Base-by-base conservation (phyloP, 805 yeast genomes). In the Ogataea sp. region DNA sequence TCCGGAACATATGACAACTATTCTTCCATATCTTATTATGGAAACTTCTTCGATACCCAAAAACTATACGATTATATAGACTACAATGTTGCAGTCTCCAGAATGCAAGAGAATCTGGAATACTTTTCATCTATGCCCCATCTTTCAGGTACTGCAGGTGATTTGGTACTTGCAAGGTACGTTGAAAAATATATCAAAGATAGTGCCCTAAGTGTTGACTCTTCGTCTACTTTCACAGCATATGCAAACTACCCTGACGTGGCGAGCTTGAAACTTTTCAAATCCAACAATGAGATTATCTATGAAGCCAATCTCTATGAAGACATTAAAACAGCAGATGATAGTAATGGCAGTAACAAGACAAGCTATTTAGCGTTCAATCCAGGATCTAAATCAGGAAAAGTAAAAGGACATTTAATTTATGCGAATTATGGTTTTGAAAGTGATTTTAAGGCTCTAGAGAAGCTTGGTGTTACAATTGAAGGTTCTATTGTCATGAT, bases 61-160 rank as follows among this genome's bases (percentile, higher is more conserved):
- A 66, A 66, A 39, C 59, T 89, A 34, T 58, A 69, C 14, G 63
- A 64, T 5, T 71, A 72, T 36, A 65, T 83, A 7, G 62, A 64
- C 25, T 57, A 61, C n/a, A 67, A 71, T 33, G 64, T 85, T 24
- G 83, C 78, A 50, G 57, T 67, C 6, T 69, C 73, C 20, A 58
- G 74, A 18, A 65, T 90, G 58, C 79, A 79, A 50, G 79, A 75
- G 34, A 77, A 80, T 45, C 52, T 83, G 41, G 83, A 83, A 48
- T 85, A 84, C 50, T 54, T 87, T 20, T 78, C 89, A 21, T 73
- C 83, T 7, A 76, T 87, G 78, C 87, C 95, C 3, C 97, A 88
- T 55, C 60, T 82, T 46, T 78, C 96, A 0, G 97, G 97, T 3
- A 81, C 97, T 2, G 73, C 77, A 14, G 97, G 95, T 16, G 96